phyloP scores from a whole-genome alignment of 768 basidiomycete genomes.

The Candolleomyces aberdarensis region DNA sequence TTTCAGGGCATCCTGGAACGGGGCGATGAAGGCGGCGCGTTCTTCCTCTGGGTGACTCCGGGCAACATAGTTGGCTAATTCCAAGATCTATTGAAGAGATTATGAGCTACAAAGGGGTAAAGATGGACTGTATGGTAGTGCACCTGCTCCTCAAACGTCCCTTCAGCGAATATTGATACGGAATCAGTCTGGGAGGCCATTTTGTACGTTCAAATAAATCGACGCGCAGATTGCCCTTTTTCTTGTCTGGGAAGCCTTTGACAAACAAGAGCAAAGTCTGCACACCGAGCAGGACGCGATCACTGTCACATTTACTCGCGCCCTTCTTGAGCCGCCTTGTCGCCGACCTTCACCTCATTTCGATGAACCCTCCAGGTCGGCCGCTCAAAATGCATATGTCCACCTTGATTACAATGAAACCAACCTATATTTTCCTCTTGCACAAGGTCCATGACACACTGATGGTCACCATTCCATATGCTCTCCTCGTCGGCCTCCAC shows the following conservation, averaged over 20 bases:
- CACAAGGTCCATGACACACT: no score
- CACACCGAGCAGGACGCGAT: no score
- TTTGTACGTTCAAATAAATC: constrained; percentile 18
- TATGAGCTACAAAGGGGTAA: constrained; percentile 13
- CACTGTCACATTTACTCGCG: no score
- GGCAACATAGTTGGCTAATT: constrained; percentile 73
- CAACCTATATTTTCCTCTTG: no score
- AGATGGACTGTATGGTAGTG: constrained; percentile 3
- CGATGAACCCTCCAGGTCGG: no score
- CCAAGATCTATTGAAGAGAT: constrained; percentile 53
- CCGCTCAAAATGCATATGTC: no score
- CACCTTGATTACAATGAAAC: no score
- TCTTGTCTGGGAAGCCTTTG: neutral
- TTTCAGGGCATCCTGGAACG: constrained; percentile 61
- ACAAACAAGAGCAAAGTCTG: neutral
- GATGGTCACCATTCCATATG: no score
- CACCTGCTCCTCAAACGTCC: constrained; percentile 87
- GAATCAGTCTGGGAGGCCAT: constrained; percentile 70
- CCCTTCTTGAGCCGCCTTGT: no score
- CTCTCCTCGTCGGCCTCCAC: no score
- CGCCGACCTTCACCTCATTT: no score
- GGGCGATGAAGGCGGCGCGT: constrained; percentile 55
- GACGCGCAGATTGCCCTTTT: neutral
- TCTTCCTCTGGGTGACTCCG: constrained; percentile 68
- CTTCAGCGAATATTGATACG: constrained; percentile 82